Conservation (phyloP, 768 basidiomycete genomes). For the Porpolomopsis calyptriformis region DNA sequence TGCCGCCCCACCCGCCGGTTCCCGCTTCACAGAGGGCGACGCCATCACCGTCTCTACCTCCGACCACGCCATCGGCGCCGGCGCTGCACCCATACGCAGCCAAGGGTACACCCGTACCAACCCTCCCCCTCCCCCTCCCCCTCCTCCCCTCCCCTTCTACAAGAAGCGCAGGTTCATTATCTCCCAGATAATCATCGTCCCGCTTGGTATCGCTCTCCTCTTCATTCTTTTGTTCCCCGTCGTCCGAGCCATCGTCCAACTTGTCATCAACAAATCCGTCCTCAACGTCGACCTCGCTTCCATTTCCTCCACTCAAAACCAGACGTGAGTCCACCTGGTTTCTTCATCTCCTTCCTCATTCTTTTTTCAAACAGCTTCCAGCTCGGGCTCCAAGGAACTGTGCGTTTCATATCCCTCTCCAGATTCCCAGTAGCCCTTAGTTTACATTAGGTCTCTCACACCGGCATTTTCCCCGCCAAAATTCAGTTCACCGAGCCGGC, state of each 20-base stretch:
- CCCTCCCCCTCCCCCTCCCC: conserved; percentile 8
- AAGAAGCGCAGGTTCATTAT: conserved; percentile 58
- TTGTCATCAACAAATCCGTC: conserved; percentile 46
- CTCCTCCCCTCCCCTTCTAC: conserved; percentile 36
- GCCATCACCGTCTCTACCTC: conserved; percentile 15
- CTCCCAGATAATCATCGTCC: conserved; percentile 36
- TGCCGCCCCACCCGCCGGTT: conserved; percentile 24
- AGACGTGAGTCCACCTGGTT: conserved; percentile 32
- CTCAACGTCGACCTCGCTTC: conserved; percentile 43
- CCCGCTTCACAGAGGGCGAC: conserved; percentile 16
- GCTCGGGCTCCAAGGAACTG: conserved; percentile 42
- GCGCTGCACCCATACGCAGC: background rate
- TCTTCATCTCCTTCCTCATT: background rate
- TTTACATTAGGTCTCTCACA: conserved; percentile 45
- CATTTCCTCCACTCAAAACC: conserved; percentile 45
- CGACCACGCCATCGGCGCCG: background rate
- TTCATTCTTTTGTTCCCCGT: conserved; percentile 65
- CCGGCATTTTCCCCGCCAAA: conserved; percentile 52
- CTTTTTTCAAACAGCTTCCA: conserved; percentile 31
- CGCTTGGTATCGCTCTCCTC: conserved; percentile 48
- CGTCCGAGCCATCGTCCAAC: conserved; percentile 52
- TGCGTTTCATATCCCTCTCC: conserved; percentile 16
- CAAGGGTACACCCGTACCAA: background rate
- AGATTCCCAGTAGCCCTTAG: background rate
- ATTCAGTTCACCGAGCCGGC: conserved; percentile 52